Evolutionary conservation across 78 protist species (phyloP).

Genomic region (Tieghemostelium lacteum): DNA sequence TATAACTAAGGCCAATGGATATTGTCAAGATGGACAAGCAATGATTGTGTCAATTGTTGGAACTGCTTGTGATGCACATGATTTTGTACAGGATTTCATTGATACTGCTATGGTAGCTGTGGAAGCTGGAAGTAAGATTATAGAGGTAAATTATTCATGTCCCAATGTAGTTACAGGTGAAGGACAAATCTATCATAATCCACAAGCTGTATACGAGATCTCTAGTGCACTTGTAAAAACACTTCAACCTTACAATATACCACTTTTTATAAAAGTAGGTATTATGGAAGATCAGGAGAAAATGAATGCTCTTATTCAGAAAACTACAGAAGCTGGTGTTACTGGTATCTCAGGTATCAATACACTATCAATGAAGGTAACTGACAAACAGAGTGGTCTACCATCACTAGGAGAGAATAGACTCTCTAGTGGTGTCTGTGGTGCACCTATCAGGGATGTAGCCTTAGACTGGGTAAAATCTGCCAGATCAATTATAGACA

Average conservation of each 20-base stretch:
- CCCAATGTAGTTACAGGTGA: conserved; percentile 78
- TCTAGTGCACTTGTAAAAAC: conserved; percentile 16
- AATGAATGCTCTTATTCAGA: conserved; percentile 9
- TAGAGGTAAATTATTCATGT: conserved; percentile 71
- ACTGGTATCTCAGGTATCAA: conserved; percentile 73
- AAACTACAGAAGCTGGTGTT: conserved; percentile 64
- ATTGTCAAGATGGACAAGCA: conserved; percentile 22
- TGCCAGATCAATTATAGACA: conserved; percentile 20
- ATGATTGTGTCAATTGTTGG: conserved; percentile 71
- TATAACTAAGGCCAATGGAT: conserved; percentile 22
- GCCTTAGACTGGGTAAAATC: conserved; percentile 67
- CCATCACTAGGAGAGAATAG: conserved; percentile 56
- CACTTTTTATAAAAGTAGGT: conserved; percentile 70
- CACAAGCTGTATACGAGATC: conserved; percentile 63
- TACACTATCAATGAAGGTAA: conserved; percentile 60
- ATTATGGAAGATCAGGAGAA: conserved; percentile 53
- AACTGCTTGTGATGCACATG: conserved; percentile 51
- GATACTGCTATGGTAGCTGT: conserved; percentile 40
- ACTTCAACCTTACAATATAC: conserved; percentile 17
- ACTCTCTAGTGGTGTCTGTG: conserved; percentile 76
- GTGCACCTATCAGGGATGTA: conserved; percentile 65
- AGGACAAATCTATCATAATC: conserved; percentile 72
- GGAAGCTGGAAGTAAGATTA: conserved; percentile 55
- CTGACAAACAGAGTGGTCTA: conserved; percentile 22
- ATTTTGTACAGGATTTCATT: conserved; percentile 55